Base-by-base conservation (phyloP, 208 protist genomes). In the Crithidia sp. region DNA sequence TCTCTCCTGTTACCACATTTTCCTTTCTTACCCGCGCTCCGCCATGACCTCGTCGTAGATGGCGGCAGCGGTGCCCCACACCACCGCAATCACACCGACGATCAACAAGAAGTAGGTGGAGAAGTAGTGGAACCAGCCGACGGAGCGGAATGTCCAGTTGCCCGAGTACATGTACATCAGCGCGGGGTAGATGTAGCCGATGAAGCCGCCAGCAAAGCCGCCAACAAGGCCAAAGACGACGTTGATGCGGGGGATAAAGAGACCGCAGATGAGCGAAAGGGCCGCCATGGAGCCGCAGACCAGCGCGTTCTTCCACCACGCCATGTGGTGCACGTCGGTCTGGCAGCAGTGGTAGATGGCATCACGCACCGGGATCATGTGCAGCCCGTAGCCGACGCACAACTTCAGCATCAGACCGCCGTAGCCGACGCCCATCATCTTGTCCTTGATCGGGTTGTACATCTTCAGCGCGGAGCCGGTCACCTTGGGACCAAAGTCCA, bases 201-300 rank as follows among this genome's bases (percentile, higher is more conserved):
- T 84, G 63, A 86, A 88, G 19, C 85, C 87, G 57, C 86, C 88
- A 17, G 76, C 83, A 39, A 94, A 76, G 54, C 80, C 81, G 7
- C 91, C 91, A 8, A 95, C 69, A 2, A 95, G 81, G 37, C 84
- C 86, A 74, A 96, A 95, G 44, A 92, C 86, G 12, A 86, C 67
- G 41, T 74, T 86, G 39, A 96, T 83, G 50, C 74, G 66, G 10
- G 89, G 89, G 49, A 96, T 90, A 54, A 94, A 90, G 4, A 96
- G 80, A 17, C 87, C 91, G 2, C 57, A 45, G 36, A 93, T 52
- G 6, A 94, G 77, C 4, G 88, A 55, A 0, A 65, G 37, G 6
- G 75, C 5, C 5, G 87, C 82, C 39, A 92, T 44, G 37, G 67
- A 47, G 19, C 64, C 64, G 56, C 83, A 86, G 13, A 89, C 55